Evolutionary conservation across 2,329 filamentous ascomycete species (phyloP), one percentile per base, ranked within the genome.

Genomic region (Teratosphaeria pseudoeucalypti): DNA sequence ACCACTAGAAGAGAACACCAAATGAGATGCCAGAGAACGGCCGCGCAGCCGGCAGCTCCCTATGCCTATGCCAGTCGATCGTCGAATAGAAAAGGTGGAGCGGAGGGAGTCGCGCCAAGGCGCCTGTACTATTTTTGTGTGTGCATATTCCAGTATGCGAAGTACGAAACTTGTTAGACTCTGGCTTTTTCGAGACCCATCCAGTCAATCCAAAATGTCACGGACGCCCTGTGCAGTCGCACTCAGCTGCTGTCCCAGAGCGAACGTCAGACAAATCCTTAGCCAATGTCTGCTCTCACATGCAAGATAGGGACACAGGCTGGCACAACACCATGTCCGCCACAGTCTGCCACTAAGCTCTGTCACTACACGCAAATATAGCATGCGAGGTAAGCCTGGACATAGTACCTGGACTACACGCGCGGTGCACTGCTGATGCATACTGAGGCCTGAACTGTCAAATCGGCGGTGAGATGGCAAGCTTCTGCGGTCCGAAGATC

Each of bases 91-190:
- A 57, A 34, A 58, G 27, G 59, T 57, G 60, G 52, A 55, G 49
- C 57, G 62, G 59, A 56, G 55, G 26, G 11, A 32, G 23, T 54
- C 11, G 53, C 34, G 27, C 27, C 32, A 11, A 27, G 62, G 58
- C 61, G 66, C 62, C 57, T 68, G 65, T 68, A 68, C 61, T 62
- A 65, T 64, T 68, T 43, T 64, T 67, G 64, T 63, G 68, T 67
- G 67, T 52, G 57, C 55, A 54, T 32, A 37, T 54, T 54, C 53
- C 34, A n/a, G 53, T 54, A 11, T 49, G 43, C 43, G 10, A 49
- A 19, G 16, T 49, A 49, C 43, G 43, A 19, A n/a, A 49, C 43
- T n/a, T 49, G 26, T 23, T 54, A 54, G 53, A 32, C 32, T 32
- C 43, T 23, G 43, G 19, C 16, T 49, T 19, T 49, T 19, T n/a